Conservation (phyloP, 1,284 basidiomycete species). For the Hemileia vastatrix region DNA sequence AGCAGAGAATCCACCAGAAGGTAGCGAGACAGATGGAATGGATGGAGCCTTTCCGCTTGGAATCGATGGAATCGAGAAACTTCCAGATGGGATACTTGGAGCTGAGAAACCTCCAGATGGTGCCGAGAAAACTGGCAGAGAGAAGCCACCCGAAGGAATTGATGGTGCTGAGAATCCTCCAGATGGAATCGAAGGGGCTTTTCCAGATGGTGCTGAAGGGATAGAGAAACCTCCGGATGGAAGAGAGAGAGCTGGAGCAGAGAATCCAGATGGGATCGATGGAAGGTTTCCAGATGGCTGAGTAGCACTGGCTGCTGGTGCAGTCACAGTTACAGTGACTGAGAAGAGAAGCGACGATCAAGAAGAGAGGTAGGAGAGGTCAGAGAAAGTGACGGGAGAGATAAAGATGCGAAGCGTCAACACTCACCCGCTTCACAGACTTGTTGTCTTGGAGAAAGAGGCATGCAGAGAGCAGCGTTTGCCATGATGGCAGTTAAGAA, state of each 20-base stretch:
- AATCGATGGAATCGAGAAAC: no score
- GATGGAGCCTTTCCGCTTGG: no score
- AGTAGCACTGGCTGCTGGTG: background rate
- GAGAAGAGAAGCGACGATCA: no score
- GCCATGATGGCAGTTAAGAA: background rate
- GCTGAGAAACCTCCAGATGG: background rate
- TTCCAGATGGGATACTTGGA: background rate
- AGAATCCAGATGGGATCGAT: background rate
- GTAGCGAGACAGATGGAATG: background rate
- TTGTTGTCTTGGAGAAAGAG: background rate
- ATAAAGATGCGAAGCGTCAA: no score
- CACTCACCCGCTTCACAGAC: background rate
- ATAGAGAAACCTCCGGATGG: background rate
- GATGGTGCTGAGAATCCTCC: background rate
- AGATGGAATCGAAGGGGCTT: no score
- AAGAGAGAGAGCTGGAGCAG: background rate
- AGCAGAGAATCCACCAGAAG: background rate
- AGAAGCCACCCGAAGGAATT: background rate
- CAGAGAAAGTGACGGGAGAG: no score
- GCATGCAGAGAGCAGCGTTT: background rate
- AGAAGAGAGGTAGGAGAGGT: no score
- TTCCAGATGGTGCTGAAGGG: no score
- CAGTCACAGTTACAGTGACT: background rate
- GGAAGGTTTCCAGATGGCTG: background rate
- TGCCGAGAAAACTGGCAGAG: background rate